phyloP scores from a whole-genome alignment of 176 grass and related monocot genomes.

The Oryza coarctata region DNA sequence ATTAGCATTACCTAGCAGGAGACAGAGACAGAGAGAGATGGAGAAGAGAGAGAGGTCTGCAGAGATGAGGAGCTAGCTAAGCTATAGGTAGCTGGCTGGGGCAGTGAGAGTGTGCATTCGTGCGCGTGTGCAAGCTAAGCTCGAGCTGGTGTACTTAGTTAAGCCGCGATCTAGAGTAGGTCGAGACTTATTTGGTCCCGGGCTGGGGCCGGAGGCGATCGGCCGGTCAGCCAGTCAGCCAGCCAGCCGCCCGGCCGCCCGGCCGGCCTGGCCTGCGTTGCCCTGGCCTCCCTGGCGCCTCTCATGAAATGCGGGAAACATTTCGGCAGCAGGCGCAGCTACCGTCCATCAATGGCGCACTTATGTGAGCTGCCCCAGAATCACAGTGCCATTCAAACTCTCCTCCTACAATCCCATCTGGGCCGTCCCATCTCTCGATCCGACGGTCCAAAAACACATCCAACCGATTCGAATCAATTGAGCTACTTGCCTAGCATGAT shows the following conservation, averaged over 20 bases:
- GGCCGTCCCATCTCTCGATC: background rate
- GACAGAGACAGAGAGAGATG: background rate
- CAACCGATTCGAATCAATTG: no score
- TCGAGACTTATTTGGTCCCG: slow-evolving; percentile 38
- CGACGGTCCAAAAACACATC: background rate
- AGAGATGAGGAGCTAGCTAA: background rate
- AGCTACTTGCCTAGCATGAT: no score
- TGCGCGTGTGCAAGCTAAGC: slow-evolving; percentile 20
- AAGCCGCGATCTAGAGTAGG: slow-evolving; percentile 29
- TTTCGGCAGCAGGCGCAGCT: slow-evolving; percentile 13
- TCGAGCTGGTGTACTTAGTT: background rate
- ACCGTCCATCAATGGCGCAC: slow-evolving; percentile 46
- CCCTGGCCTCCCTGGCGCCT: background rate
- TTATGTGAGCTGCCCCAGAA: slow-evolving; percentile 2
- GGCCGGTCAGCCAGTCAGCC: no score
- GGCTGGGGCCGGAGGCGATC: background rate
- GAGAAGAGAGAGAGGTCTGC: background rate
- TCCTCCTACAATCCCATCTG: background rate
- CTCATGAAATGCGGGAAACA: slow-evolving; percentile 22
- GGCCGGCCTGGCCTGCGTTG: no score
- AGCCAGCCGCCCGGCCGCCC: no score
- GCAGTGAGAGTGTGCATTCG: background rate
- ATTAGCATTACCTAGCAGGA: background rate
- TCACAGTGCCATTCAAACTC: no score
- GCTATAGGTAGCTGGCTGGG: no score